These are phyloP conservation scores for Prunus fruticosa DNA, from an alignment of 306 rosid genomes.

Conservation along the genomic window DNA sequence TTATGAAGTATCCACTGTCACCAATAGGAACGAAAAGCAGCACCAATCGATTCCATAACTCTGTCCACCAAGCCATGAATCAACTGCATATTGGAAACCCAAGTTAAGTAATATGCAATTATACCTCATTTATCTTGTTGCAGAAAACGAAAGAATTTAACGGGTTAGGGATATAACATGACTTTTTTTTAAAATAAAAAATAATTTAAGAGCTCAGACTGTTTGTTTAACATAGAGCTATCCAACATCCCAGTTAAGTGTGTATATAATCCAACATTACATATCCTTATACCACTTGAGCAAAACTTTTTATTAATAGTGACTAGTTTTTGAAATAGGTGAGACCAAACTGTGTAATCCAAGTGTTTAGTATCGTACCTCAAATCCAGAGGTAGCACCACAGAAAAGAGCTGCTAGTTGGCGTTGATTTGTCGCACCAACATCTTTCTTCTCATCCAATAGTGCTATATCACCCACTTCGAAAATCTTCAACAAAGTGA, in stretches of 20 bases:
- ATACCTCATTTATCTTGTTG: no score
- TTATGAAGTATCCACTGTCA: constrained; percentile 61
- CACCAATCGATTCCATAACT: constrained; percentile 75
- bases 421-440: constrained; percentile 76
- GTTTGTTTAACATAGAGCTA: background rate
- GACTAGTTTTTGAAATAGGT: no score
- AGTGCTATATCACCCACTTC: constrained; percentile 82
- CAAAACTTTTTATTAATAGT: no score
- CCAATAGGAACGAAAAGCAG: constrained; percentile 58
- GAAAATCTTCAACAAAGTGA: constrained; percentile 54
- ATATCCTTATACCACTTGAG: no score
- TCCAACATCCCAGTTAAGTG: background rate
- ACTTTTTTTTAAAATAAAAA: no score
- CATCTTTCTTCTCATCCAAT: constrained; percentile 69
- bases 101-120: background rate
- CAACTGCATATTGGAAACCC: constrained; percentile 48
- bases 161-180: no score
- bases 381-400: constrained; percentile 86
- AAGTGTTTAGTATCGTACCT: constrained; percentile 45
- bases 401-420: constrained; percentile 83
- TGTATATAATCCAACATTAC: no score
- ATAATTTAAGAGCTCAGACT: no score
- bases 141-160: no score
- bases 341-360: constrained; percentile 1
- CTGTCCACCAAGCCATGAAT: constrained; percentile 94